Percentiles rank a stretch among this genome's conserved stretches.
Evolutionary conservation across 208 protist species (phyloP).

Genomic region (Endotrypanum monterogeii): DNA sequence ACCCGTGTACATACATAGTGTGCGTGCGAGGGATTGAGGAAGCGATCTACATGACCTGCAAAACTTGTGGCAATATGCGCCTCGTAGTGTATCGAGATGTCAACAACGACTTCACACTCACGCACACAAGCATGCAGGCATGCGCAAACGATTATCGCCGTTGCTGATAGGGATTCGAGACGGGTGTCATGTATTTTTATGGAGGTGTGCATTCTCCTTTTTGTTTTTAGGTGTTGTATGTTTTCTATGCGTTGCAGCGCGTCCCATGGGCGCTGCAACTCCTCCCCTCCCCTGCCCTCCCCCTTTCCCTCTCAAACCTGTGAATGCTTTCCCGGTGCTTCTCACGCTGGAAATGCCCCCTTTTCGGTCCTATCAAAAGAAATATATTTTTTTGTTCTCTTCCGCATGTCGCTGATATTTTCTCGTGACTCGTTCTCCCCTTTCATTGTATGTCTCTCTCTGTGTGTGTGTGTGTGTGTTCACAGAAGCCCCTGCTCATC

Average conservation of each 20-base stretch:
- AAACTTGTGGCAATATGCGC: neutral
- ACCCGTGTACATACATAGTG: neutral
- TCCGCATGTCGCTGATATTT: neutral
- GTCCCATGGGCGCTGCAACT: neutral
- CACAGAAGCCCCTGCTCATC: neutral
- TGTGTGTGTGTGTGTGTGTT: neutral
- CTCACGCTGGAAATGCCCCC: neutral
- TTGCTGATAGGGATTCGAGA: too few relatives aligned
- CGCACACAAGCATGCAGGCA: too few relatives aligned
- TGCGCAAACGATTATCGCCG: too few relatives aligned
- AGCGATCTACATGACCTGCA: neutral
- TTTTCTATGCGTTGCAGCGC: neutral
- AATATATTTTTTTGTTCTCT: neutral
- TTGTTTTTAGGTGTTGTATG: neutral
- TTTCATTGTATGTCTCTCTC: neutral
- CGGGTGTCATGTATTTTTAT: too few relatives aligned
- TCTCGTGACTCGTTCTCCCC: neutral
- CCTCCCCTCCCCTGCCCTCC: neutral
- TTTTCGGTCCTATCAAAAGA: too few relatives aligned
- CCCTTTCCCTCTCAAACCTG: neutral
- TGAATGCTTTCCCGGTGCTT: too few relatives aligned
- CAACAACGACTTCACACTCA: neutral
- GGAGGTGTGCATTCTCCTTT: neutral
- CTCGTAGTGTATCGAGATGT: neutral
- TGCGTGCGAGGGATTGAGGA: neutral